Evolutionary conservation across 164 flowering plant species (phyloP).

Genomic region (Taxillus chinensis): DNA sequence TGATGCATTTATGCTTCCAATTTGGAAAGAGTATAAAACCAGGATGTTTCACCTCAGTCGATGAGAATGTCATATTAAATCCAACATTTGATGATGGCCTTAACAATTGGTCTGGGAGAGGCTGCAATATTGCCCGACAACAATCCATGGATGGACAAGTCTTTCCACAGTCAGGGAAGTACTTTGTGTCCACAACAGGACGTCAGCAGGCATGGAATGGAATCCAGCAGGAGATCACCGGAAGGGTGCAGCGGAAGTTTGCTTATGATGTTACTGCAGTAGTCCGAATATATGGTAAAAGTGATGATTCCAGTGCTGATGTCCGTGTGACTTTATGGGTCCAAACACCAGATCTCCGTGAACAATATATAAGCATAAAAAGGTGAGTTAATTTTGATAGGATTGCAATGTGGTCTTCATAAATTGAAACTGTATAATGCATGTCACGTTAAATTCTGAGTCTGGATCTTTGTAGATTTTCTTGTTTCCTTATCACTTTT

Average conservation of each 20-base stretch:
- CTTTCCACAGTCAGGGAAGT: slow-evolving; percentile 58
- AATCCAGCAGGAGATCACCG: slow-evolving; percentile 89
- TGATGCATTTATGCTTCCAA: not conserved
- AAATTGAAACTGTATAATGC: no score
- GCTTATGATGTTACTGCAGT: slow-evolving; percentile 62
- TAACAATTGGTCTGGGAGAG: slow-evolving; percentile 80
- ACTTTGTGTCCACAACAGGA: slow-evolving; percentile 72
- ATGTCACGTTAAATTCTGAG: no score
- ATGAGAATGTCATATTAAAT: slow-evolving; percentile 62
- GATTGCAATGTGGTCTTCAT: no score
- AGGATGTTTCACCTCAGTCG: slow-evolving; percentile 22
- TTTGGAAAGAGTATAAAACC: slow-evolving; percentile 9
- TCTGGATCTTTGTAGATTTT: not conserved
- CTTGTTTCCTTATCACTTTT: not conserved
- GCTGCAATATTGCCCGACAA: slow-evolving; percentile 64
- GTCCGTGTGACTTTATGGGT: slow-evolving; percentile 79
- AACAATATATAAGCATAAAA: slow-evolving; percentile 74
- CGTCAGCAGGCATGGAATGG: slow-evolving; percentile 84
- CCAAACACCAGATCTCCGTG: slow-evolving; percentile 55
- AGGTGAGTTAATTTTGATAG: slow-evolving; percentile 32
- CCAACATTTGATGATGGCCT: slow-evolving; percentile 76
- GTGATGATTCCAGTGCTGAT: slow-evolving; percentile 40
- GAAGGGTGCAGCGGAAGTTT: slow-evolving; percentile 65
- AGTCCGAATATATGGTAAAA: slow-evolving; percentile 61
- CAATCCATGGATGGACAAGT: slow-evolving; percentile 83